Percentiles rank a stretch among this genome's conserved stretches.
These are phyloP conservation scores for Chalciporus chontae DNA, from an alignment of 768 basidiomycete species.

Conservation along the genomic window DNA sequence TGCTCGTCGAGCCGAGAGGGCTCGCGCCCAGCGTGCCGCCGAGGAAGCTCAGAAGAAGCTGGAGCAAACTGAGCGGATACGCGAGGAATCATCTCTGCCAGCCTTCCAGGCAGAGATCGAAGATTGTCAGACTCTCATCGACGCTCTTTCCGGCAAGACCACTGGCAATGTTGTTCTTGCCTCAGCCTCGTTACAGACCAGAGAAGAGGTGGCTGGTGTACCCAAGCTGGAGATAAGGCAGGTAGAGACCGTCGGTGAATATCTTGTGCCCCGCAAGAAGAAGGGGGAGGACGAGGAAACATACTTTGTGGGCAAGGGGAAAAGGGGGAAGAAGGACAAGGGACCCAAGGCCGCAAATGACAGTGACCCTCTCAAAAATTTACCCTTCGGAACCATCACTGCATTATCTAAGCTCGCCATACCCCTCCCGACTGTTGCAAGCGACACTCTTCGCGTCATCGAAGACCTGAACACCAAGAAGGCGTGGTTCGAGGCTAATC, in stretches of 20 bases:
- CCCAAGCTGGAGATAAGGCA: slow-evolving; percentile 82
- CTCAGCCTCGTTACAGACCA: slow-evolving; percentile 38
- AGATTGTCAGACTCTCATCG: slow-evolving; percentile 92
- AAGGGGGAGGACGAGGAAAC: slow-evolving; percentile 83
- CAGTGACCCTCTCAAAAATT: slow-evolving; percentile 44
- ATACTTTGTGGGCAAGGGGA: slow-evolving; percentile 75
- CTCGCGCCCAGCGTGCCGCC: slow-evolving; percentile 68
- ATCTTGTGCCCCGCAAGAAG: slow-evolving; percentile 81
- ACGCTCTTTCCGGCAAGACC: slow-evolving; percentile 72
- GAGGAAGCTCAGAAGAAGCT: slow-evolving; percentile 77
- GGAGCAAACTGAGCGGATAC: slow-evolving; percentile 73
- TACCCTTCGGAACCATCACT: slow-evolving; percentile 82
- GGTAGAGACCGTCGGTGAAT: slow-evolving; percentile 68
- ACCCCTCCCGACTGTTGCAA: slow-evolving; percentile 73
- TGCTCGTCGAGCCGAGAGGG: slow-evolving; percentile 74
- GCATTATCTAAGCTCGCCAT: slow-evolving; percentile 88
- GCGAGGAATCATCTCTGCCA: slow-evolving; percentile 87
- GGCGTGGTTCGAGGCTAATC: slow-evolving; percentile 93
- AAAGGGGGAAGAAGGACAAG: slow-evolving; percentile 56
- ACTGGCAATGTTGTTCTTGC: slow-evolving; percentile 43
- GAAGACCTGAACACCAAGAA: slow-evolving; percentile 93
- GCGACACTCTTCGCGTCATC: slow-evolving; percentile 79
- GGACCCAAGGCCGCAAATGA: slow-evolving; percentile 39
- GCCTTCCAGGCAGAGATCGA: slow-evolving; percentile 93
- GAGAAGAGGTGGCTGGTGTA: slow-evolving; percentile 54